Base-by-base conservation (phyloP, 768 basidiomycete genomes). In the Lyophyllum semitale region DNA sequence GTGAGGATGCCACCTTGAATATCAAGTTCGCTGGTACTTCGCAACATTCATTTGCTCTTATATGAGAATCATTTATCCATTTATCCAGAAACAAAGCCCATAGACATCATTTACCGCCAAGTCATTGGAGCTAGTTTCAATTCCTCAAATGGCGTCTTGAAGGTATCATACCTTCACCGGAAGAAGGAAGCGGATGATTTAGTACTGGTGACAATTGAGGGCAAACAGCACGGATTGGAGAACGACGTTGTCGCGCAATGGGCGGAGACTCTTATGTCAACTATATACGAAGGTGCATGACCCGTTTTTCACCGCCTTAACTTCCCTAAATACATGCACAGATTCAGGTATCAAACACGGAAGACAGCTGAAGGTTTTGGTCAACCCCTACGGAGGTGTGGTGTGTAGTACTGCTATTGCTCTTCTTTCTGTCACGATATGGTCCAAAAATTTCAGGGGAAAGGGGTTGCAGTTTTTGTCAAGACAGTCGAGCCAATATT, bases 381-480 rank as follows among this genome's bases (percentile, higher is more conserved):
- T 95, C 35, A 95, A 95, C 67, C 93, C 93, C 8, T 71, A 79
- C 52, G 85, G 93, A 48, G 93, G 93, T n/a, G 78, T 76, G 20
- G 92, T 91, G 65, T 27, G 86, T 75, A 1, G 20, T 37, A 18
- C 6, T 17, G 45, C 11, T 41, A 17, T 32, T n/a, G 6, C 49
- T 52, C 20, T 48, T 38, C 38, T 48, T 18, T 32, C 30, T 45
- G 23, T 51, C 53, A 55, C 23, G 7, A 17, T 27, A 41, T 26
- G 27, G 53, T 43, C 49, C 32, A 32, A 25, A 58, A 50, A 37
- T 47, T 32, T 38, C 59, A 94, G 90, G 85, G 88, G 51, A 87
- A 84, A 65, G 88, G 79, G 0, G 70, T 68, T 15, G 55, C 74
- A 0, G 71, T 84, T 1, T 93, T 84, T 52, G 64, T 70, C 3